Evolutionary conservation across 1,284 basidiomycete genomes (phyloP), one percentile per base, ranked within the genome.

Genomic region (Tylopilus orsonianus): DNA sequence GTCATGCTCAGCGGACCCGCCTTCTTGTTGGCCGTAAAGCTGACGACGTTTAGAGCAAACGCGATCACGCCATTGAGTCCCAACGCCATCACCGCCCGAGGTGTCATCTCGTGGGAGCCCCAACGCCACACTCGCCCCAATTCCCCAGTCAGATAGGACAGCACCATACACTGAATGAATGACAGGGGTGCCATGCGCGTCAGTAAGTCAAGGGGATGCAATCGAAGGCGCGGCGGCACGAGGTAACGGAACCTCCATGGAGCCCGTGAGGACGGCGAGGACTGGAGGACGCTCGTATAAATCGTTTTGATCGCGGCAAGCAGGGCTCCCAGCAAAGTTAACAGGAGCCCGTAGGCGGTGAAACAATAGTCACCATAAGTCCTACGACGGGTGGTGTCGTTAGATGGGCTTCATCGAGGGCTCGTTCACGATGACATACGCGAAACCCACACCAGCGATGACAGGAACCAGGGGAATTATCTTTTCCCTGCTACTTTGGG

Each of bases 341-440:
- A 75, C 57, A 89, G 65, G 53, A 97, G 79, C 8, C 94, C 94
- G 67, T 81, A 82, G 2, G 75, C 66, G 0, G 92, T 95, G 65
- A 86, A 93, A 60, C 90, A 87, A 69, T 94, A 95, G 63, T 94
- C 92, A 45, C 93, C 92, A 50, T 92, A 94, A 3, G 93, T 95
- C 9, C 88, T 92, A 56, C 19, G 33, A 26, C 4, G 14, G 46
- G 13, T 14, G 26, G 23, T 5, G 29, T 44, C 14, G 26, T 38
- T 6, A 41, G 36, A 24, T 24, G 6, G 6, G 2, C 26, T 30
- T 19, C 14, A 2, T 45, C 9, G 4, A 16, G 10, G 6, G 16
- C 7, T 14, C 18, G 9, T 6, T 7, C 8, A 24, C 35, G 20
- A 23, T 19, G 26, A 85, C 90, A 66, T 70, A 93, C 90, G 94